Percentiles rank a stretch among this genome's conserved stretches.
These are phyloP conservation scores for Alternaria panax DNA, from an alignment of 2,329 filamentous ascomycete genomes.

Conservation along the genomic window DNA sequence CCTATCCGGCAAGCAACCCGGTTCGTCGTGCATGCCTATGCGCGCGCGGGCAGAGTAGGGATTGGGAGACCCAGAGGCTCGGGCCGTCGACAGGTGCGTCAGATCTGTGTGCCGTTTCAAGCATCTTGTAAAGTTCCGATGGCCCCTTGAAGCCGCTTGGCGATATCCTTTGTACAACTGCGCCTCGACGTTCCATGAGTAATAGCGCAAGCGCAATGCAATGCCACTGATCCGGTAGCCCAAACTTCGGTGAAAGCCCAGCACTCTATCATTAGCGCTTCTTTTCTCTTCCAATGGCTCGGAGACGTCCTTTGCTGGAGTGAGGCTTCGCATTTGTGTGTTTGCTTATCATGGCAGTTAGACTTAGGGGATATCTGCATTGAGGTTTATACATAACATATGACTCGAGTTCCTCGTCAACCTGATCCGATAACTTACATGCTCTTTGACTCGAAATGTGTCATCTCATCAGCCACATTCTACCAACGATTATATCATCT, in stretches of 20 bases:
- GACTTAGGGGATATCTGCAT: neutral
- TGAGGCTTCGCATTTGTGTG: constrained; percentile 36
- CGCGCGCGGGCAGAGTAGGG: constrained; percentile 22
- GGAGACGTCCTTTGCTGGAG: constrained; percentile 21
- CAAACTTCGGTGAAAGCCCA: constrained; percentile 30
- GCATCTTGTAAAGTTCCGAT: constrained; percentile 36
- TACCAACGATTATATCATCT: neutral
- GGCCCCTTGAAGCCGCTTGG: constrained; percentile 39
- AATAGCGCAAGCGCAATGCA: constrained; percentile 38
- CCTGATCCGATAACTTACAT: neutral
- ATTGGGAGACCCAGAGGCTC: constrained; percentile 31
- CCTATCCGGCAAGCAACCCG: constrained; percentile 34
- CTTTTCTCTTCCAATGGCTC: constrained; percentile 23
- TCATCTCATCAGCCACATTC: neutral
- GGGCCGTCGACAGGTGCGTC: constrained; percentile 33
- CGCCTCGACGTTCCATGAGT: constrained; percentile 31
- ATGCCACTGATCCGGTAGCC: constrained; percentile 32
- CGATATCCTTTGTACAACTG: constrained; percentile 46
- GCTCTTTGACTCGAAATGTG: neutral
- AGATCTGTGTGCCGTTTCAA: constrained; percentile 38
- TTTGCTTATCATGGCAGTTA: constrained; percentile 25
- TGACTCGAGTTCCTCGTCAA: neutral
- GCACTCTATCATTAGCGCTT: constrained; percentile 24
- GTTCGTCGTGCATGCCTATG: constrained; percentile 24
- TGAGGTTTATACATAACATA: constrained; percentile 8